Conservation (phyloP, 768 basidiomycete genomes). For the Coprinopsis marcescibilis region DNA sequence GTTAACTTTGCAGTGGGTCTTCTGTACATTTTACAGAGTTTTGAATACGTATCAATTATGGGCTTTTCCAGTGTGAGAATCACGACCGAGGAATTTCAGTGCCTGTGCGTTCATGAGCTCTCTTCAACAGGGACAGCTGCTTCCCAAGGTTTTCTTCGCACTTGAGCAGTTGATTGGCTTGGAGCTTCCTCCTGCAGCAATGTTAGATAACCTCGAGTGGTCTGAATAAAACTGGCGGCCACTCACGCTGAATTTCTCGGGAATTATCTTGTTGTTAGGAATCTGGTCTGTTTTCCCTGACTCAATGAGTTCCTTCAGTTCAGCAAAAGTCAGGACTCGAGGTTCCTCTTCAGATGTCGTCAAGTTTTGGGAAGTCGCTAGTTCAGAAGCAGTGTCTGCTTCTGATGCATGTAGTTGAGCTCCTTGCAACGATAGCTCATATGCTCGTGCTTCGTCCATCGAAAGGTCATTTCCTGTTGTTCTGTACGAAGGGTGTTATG, state of each 20-base stretch:
- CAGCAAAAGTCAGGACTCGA: constrained; percentile 55
- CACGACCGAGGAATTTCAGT: no score
- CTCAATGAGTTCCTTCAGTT: constrained; percentile 67
- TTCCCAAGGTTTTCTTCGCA: constrained; percentile 72
- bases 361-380: constrained; percentile 4
- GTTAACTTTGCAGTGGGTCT: no score
- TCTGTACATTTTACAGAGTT: no score
- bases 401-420: not conserved
- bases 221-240: constrained; percentile 3
- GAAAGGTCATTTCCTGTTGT: constrained; percentile 36
- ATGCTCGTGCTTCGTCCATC: constrained; percentile 34
- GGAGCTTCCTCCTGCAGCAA: constrained; percentile 50
- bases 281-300: constrained; percentile 67
- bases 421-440: constrained; percentile 21
- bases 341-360: constrained; percentile 22
- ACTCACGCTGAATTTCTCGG: constrained; percentile 55
- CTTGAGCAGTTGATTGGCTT: constrained; percentile 45
- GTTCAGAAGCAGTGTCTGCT: constrained; percentile 3
- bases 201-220: not conserved
- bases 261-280: constrained; percentile 73
- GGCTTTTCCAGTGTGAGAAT: no score
- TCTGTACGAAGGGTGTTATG: constrained; percentile 17
- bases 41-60: no score
- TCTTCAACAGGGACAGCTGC: constrained; percentile 13
- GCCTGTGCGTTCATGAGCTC: no score